These are phyloP conservation scores for Erodium trifolium DNA, from an alignment of 441 rosid genomes.

Conservation along the genomic window DNA sequence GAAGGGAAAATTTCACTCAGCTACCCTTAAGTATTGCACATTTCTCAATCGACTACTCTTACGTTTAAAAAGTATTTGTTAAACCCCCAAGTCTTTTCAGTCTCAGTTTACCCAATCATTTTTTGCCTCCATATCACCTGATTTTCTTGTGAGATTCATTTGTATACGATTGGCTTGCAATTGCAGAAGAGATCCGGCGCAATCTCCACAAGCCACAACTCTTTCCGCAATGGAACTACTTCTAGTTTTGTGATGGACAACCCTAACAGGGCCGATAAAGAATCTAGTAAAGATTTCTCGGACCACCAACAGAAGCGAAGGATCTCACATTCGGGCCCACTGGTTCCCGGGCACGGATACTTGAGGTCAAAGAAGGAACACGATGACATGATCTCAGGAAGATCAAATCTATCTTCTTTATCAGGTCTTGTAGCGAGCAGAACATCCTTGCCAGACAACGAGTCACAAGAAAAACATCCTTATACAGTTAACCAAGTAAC, in stretches of 20 bases:
- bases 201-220: slow-evolving; percentile 28
- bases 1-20: too few relatives aligned
- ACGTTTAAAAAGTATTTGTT: too few relatives aligned
- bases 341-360: slow-evolving; percentile 36
- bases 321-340: slow-evolving; percentile 68
- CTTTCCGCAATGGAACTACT: slow-evolving; percentile 29
- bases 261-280: slow-evolving; percentile 34
- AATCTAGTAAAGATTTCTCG: slow-evolving; percentile 32
- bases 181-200: slow-evolving; percentile 44
- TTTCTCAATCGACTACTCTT: too few relatives aligned
- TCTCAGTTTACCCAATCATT: too few relatives aligned
- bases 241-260: slow-evolving; percentile 38
- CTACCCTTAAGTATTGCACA: too few relatives aligned
- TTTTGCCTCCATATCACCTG: too few relatives aligned
- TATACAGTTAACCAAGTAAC: slow-evolving; percentile 27
- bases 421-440: slow-evolving; percentile 49
- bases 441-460: slow-evolving; percentile 28
- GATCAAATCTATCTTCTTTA: slow-evolving; percentile 35
- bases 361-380: slow-evolving; percentile 40
- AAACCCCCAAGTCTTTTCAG: too few relatives aligned
- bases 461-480: slow-evolving; percentile 23
- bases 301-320: slow-evolving; percentile 33
- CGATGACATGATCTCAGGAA: slow-evolving; percentile 26
- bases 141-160: background rate
- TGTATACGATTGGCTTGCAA: slow-evolving; percentile 12